Evolutionary conservation across 768 basidiomycete genomes (phyloP).

Genomic region (Exidia glandulosa): DNA sequence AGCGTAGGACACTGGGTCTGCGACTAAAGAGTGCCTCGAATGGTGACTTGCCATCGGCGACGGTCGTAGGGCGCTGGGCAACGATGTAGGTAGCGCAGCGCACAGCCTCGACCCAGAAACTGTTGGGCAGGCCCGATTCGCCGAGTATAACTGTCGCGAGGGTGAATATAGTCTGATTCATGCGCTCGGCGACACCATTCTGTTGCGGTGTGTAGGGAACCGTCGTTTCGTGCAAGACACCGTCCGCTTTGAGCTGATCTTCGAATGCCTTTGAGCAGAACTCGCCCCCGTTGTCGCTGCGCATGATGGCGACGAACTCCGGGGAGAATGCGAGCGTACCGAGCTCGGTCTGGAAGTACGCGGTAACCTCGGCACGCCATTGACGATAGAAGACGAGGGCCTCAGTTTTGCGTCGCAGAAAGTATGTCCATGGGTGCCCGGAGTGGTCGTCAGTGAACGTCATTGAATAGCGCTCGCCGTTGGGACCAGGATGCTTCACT

Average conservation of each 20-base stretch:
- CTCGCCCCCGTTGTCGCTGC: constrained; percentile 8
- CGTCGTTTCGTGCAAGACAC: not conserved
- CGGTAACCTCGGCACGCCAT: not conserved
- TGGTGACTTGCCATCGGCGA: not conserved
- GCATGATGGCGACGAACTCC: not conserved
- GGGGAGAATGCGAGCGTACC: not conserved
- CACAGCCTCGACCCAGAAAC: constrained; percentile 15
- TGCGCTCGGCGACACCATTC: constrained; percentile 13
- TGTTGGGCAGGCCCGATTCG: constrained; percentile 2
- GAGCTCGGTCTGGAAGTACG: not conserved
- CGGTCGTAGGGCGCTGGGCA: constrained; percentile 10
- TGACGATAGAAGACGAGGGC: not conserved
- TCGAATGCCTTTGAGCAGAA: not conserved
- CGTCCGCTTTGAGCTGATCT: not conserved
- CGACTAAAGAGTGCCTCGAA: not conserved
- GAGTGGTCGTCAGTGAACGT: constrained; percentile 8
- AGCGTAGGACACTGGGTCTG: not conserved
- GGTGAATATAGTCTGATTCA: constrained; percentile 11
- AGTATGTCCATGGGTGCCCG: not conserved
- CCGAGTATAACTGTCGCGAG: constrained; percentile 7
- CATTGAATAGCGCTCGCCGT: constrained; percentile 7
- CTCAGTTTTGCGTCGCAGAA: not conserved
- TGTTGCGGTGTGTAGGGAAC: constrained; percentile 13
- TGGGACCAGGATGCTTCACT: constrained; percentile 2
- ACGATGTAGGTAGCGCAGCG: constrained; percentile 12